Conservation (phyloP, 257 asterid species). For the Solanum etuberosum region DNA sequence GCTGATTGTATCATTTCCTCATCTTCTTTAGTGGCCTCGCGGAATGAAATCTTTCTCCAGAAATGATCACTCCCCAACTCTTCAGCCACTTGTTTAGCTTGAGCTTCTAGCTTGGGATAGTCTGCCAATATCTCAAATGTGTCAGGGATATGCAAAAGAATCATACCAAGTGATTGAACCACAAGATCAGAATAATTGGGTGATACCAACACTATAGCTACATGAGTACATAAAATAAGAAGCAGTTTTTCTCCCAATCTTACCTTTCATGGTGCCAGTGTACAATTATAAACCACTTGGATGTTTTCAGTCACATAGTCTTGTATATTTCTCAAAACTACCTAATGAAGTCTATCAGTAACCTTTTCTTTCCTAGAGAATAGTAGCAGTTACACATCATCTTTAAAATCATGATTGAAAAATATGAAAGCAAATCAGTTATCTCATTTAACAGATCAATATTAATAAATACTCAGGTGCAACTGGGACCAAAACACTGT, state of each 20-base stretch:
- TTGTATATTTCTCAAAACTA: background rate
- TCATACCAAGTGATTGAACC: background rate
- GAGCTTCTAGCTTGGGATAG: constrained; percentile 71
- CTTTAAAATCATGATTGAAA: background rate
- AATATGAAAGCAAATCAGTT: background rate
- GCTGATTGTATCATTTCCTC: constrained; percentile 59
- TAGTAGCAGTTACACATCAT: background rate
- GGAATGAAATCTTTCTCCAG: constrained; percentile 58
- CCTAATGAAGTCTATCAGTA: background rate
- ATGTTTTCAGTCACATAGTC: background rate
- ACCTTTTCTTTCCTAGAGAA: background rate
- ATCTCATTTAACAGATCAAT: background rate
- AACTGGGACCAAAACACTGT: background rate
- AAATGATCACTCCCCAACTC: constrained; percentile 37
- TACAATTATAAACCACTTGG: background rate
- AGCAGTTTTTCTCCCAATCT: background rate
- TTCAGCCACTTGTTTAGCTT: constrained; percentile 68
- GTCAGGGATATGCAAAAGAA: background rate
- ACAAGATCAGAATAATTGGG: background rate
- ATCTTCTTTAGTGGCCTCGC: constrained; percentile 57
- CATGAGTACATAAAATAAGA: background rate
- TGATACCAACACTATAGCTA: background rate
- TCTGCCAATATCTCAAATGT: constrained; percentile 37
- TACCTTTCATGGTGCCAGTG: background rate
- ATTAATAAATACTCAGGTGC: background rate